A percentile compares a stretch with the other conserved stretches of the same genome.
Evolutionary conservation across 192 early-diverging fungal species (phyloP).

Genomic region (Entophlyctis helioformis): DNA sequence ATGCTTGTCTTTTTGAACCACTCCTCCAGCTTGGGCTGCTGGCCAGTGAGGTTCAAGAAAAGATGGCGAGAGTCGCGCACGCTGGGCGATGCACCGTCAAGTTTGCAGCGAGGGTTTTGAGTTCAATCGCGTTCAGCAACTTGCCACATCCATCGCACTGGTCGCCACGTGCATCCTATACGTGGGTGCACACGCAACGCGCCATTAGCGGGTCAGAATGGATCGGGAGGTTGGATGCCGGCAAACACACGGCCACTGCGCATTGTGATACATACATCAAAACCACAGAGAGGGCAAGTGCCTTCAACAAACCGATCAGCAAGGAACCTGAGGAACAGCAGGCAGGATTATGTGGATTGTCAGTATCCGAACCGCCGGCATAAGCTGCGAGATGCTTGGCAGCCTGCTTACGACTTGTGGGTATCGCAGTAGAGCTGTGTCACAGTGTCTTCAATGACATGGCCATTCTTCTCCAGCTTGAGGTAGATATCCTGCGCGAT

Average conservation of each 20-base stretch:
- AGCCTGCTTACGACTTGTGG: slow-evolving; percentile 37
- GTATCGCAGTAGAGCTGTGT: slow-evolving; percentile 84
- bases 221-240: too few species aligned
- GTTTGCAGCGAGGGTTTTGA: slow-evolving; percentile 92
- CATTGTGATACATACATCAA: too few species aligned
- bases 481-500: slow-evolving; percentile 86
- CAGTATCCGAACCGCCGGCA: too few species aligned
- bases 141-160: slow-evolving; percentile 95
- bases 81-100: slow-evolving; percentile 72
- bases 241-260: too few species aligned
- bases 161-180: slow-evolving; percentile 96
- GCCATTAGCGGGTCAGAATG: too few species aligned
- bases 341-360: slow-evolving; percentile 5
- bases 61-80: slow-evolving; percentile 75
- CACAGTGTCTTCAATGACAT: slow-evolving; percentile 61
- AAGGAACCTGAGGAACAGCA: slow-evolving; percentile 54
- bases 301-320: slow-evolving; percentile 98
- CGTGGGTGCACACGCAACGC: too few species aligned
- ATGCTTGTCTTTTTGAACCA: slow-evolving; percentile 59
- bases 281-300: slow-evolving; percentile 75
- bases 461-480: slow-evolving; percentile 58
- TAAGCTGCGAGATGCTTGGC: too few species aligned
- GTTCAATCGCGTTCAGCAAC: slow-evolving; percentile 82
- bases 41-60: slow-evolving; percentile 73
- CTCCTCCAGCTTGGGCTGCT: slow-evolving; percentile 62